These are phyloP conservation scores for Aspergillus egyptiacus DNA, from an alignment of 495 filamentous ascomycete species.

Conservation along the genomic window DNA sequence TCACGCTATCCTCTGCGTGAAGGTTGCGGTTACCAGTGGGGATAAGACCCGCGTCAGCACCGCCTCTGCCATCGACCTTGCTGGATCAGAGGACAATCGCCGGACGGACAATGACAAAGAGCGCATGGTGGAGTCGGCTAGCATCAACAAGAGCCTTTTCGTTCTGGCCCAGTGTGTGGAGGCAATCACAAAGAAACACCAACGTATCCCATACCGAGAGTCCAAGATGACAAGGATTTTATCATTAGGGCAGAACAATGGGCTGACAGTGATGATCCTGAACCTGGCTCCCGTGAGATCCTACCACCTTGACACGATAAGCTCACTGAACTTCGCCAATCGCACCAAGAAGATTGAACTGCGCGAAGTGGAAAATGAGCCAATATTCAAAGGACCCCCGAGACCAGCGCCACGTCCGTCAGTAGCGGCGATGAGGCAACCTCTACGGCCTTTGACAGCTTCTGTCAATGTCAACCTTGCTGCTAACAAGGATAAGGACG, in stretches of 20 bases:
- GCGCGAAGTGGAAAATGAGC: constrained; percentile 87
- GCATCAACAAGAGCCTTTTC: constrained; percentile 97
- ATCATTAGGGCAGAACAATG: constrained; percentile 90
- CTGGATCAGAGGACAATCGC: constrained; percentile 93
- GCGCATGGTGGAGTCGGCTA: constrained; percentile 88
- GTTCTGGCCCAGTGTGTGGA: constrained; percentile 94
- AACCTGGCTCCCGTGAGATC: constrained; percentile 81
- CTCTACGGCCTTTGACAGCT: constrained; percentile 62
- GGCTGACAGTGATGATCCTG: constrained; percentile 92
- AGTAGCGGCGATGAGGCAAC: constrained; percentile 56
- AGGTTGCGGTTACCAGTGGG: constrained; percentile 67
- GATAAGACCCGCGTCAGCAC: constrained; percentile 70
- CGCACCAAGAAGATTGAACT: constrained; percentile 96
- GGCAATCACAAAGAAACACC: constrained; percentile 75
- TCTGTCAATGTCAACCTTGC: constrained; percentile 55
- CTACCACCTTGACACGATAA: constrained; percentile 91
- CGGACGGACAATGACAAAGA: constrained; percentile 93
- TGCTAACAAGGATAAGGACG: constrained; percentile 40
- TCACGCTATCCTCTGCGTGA: constrained; percentile 90
- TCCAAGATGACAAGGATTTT: constrained; percentile 97
- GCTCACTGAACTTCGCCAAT: constrained; percentile 90
- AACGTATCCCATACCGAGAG: constrained; percentile 86
- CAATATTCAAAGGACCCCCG: constrained; percentile 68
- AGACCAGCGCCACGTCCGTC: constrained; percentile 42
- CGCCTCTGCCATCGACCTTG: constrained; percentile 91